phyloP scores from a whole-genome alignment of 1,284 basidiomycete species.

The Austropuccinia psidii region DNA sequence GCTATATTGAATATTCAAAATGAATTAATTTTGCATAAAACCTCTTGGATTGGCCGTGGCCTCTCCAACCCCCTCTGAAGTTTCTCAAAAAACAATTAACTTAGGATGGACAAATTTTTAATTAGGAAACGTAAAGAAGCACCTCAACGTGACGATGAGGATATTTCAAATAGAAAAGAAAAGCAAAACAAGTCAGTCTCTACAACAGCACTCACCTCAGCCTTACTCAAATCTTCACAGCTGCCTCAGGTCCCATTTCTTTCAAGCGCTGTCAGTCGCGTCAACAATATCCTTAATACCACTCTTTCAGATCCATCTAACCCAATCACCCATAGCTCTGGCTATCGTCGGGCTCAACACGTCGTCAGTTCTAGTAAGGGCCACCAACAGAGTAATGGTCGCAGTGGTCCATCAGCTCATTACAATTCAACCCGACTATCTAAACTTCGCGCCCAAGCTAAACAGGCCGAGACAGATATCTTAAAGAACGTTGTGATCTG shows the following conservation, averaged over 20 bases:
- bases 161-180: not conserved
- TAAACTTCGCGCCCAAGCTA: conserved; percentile 29
- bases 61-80: too few relatives aligned
- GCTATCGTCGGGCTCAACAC: conserved; percentile 11
- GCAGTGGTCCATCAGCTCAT: not conserved
- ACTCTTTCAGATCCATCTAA: conserved; percentile 21
- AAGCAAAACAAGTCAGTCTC: not conserved
- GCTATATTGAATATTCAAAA: too few relatives aligned
- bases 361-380: conserved; percentile 17
- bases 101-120: conserved; percentile 17
- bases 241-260: conserved; percentile 20
- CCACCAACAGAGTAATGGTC: conserved; percentile 27
- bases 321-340: conserved; percentile 20
- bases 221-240: not conserved
- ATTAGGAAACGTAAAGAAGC: conserved; percentile 12
- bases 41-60: too few relatives aligned
- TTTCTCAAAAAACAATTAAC: too few relatives aligned
- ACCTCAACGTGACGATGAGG: not conserved
- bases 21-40: too few relatives aligned
- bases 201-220: not conserved
- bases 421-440: conserved; percentile 5
- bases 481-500: conserved; percentile 18
- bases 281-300: conserved; percentile 4
- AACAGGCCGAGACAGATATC: conserved; percentile 18
- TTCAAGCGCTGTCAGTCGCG: not conserved